phyloP scores from a whole-genome alignment of 2,329 filamentous ascomycete species.

The Laburnicola sp. region DNA sequence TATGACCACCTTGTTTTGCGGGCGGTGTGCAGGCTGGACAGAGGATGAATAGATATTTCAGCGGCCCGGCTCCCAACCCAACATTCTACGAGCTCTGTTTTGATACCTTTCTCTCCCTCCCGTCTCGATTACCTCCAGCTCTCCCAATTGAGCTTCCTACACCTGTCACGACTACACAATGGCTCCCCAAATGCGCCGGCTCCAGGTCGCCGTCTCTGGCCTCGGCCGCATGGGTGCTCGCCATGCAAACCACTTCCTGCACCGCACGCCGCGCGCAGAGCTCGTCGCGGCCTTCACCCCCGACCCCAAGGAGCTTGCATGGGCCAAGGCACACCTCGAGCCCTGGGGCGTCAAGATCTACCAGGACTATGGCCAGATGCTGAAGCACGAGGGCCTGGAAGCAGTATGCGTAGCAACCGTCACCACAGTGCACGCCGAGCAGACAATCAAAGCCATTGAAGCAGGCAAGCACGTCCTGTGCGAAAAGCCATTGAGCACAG shows the following conservation, averaged over 20 bases:
- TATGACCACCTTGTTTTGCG: constrained; percentile 19
- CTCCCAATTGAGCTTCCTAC: constrained; percentile 3
- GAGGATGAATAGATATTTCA: constrained; percentile 5
- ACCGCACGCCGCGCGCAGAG: constrained; percentile 51
- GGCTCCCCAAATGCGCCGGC: constrained; percentile 43
- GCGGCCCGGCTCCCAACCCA: neutral
- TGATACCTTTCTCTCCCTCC: neutral
- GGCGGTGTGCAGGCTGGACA: neutral
- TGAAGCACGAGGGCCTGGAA: constrained; percentile 58
- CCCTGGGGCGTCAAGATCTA: constrained; percentile 58
- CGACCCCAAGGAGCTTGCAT: constrained; percentile 48
- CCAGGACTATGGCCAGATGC: constrained; percentile 60
- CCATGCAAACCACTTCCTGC: constrained; percentile 53
- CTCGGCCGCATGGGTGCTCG: constrained; percentile 56
- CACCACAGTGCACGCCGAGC: constrained; percentile 60
- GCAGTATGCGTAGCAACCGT: constrained; percentile 60
- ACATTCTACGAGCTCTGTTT: neutral
- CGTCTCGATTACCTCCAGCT: neutral
- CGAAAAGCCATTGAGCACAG: constrained; percentile 64
- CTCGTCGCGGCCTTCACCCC: constrained; percentile 55
- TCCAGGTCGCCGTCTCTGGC: constrained; percentile 51
- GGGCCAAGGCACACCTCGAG: constrained; percentile 56
- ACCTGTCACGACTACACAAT: constrained; percentile 21
- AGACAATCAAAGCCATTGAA: constrained; percentile 61
- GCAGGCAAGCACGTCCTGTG: constrained; percentile 60